A percentile compares a stretch with the other conserved stretches of the same genome.
These are phyloP conservation scores for Yamadazyma tumulicola DNA, from an alignment of 805 yeast species.

Conservation along the genomic window DNA sequence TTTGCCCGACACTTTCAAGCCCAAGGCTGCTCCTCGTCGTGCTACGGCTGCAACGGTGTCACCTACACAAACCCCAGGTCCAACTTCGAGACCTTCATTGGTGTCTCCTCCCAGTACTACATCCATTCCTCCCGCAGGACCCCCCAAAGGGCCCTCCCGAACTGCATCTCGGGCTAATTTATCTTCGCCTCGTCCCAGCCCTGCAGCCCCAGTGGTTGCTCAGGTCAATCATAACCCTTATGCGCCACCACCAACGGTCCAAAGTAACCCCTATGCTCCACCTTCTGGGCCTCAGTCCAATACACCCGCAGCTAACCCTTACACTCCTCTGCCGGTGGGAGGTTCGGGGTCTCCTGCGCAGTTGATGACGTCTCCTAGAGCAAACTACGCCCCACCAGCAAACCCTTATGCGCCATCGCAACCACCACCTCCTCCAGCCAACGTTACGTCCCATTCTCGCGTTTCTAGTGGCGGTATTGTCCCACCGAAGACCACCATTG, in stretches of 20 bases:
- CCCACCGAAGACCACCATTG: slow-evolving; percentile 8
- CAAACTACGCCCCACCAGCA: slow-evolving; percentile 1
- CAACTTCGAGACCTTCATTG: slow-evolving; percentile 15
- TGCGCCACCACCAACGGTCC: slow-evolving; percentile 16
- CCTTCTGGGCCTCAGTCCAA: slow-evolving; percentile 21
- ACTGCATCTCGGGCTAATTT: slow-evolving; percentile 17
- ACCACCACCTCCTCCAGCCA: slow-evolving; percentile 7
- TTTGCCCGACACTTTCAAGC: slow-evolving; percentile 52
- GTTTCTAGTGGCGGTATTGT: slow-evolving; percentile 14
- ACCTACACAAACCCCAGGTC: slow-evolving; percentile 12
- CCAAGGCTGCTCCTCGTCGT: slow-evolving; percentile 37
- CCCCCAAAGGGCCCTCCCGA: slow-evolving; percentile 23
- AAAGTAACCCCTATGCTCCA: slow-evolving; percentile 25
- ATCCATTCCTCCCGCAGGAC: slow-evolving; percentile 6
- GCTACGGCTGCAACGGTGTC: slow-evolving; percentile 42
- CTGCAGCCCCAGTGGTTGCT: slow-evolving; percentile 12
- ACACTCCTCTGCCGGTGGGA: slow-evolving; percentile 6
- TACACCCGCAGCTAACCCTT: slow-evolving; percentile 7
- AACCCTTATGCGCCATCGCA: slow-evolving; percentile 16
- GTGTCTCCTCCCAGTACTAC: slow-evolving; percentile 6
- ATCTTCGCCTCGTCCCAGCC: slow-evolving; percentile 16
- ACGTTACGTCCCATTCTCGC: slow-evolving; percentile 6
- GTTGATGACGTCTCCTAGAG: slow-evolving; percentile 4
- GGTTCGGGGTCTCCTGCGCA: slow-evolving; percentile 9
- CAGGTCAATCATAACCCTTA: slow-evolving; percentile 5